Base-by-base conservation (phyloP, 768 basidiomycete species). In the Boletus sp. region DNA sequence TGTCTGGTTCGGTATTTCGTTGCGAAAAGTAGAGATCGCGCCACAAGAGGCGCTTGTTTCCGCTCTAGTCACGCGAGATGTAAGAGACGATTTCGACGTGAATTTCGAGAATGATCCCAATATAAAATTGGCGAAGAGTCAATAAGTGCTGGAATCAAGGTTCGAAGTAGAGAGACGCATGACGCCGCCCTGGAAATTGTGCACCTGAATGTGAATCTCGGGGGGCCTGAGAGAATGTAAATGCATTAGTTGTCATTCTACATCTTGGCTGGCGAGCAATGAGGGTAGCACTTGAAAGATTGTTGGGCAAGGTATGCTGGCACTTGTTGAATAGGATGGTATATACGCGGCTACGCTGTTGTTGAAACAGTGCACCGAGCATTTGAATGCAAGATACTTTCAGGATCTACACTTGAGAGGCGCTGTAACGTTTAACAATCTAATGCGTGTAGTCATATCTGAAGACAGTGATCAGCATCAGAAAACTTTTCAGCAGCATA, bases 371-470 rank as follows among this genome's bases (percentile, higher is more conserved):
- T 51, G 40, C 37, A 43, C 29, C 29, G 21, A 37, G 46, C 42
- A 56, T 56, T 58, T 59, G 57, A 59, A 59, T 61, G 45, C 38
- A 34, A 8, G 42, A 21, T n/a, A 15, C 32, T 30, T 23, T 35
- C 30, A 10, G 14, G 32, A 44, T 47, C 29, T 35, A 45, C 21
- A 21, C 21, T 30, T 25, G 30, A 27, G 6, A 33, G n/a, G 37
- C 13, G 29, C 19, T 4, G 25, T 38, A 4, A 42, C 23, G 19
- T 55, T 59, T 58, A 70, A 52, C 67, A 71, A 57, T 56, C 62
- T 68, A 76, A 55, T 66, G 74, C 42, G 68, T 69, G 63, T 82
- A 82, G 56, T 82, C 80, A 50, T 82, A 82, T 63, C 80, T 82
- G 56, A 25, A 49, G 51, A 56, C 23, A 38, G 38, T 38, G 17